Evolutionary conservation across 768 basidiomycete species (phyloP), one percentile per base, ranked within the genome.

Genomic region (Dioszegia crocea): DNA sequence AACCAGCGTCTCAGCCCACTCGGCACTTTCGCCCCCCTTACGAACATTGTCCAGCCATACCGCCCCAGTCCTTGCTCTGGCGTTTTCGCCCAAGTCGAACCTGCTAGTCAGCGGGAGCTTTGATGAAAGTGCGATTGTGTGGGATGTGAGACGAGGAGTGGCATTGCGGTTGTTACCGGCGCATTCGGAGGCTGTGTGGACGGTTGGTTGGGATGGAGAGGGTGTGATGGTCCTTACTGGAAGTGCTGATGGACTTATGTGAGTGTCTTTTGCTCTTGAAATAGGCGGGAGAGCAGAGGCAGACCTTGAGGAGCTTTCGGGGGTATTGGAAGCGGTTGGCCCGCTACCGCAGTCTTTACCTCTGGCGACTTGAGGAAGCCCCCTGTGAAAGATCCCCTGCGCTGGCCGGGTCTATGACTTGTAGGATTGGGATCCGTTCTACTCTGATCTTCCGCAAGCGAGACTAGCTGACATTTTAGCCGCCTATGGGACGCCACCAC

Each of bases 191-290:
- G 93, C 96, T 12, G 91, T 98, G 30, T 94, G 91, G 41, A 87
- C 89, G 11, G 91, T 98, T 5, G 84, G 85, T 58, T 99, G 96
- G 81, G 97, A 89, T 76, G 84, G 87, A 64, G 94, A 98, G 64
- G 96, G 96, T 5, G 93, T 90, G 8, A 84, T 98, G 64, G 87
- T 99, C 26, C 88, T 91, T 2, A 94, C 91, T 17, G 90, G 89
- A 66, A 89, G 91, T 11, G 94, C 92, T 87, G 96, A 99, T 76
- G 96, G 94, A 4, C 78, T 98, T 41, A 94, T 98, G 96, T 97
- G 64, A 77, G 87, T 78, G 8, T 1, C 21, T 44, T 33, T 33
- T 16, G 3, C 27, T 6, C 21, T 31, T 5, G 3, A 30, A n/a
- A 12, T 29, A 6, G 27, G 16, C 29, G 29, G 30, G n/a, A n/a